Percentiles rank a stretch among this genome's conserved stretches.
phyloP scores from a whole-genome alignment of 805 yeast species.

The Suhomyces kilbournensis region DNA sequence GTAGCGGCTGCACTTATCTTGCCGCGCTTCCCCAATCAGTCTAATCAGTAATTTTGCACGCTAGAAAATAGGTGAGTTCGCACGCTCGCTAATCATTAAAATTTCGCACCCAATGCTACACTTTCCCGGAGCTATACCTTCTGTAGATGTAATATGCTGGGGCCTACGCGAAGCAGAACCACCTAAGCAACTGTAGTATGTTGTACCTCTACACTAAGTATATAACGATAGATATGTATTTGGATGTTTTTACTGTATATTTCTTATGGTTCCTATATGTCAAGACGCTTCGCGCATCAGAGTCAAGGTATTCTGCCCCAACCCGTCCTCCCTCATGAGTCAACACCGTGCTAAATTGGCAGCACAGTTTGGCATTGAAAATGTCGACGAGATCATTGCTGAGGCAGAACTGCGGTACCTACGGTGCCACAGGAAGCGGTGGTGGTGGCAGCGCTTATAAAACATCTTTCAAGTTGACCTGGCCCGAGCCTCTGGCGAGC shows the following conservation, averaged over 20 bases:
- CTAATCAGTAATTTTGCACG: not conserved
- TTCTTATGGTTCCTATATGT: not conserved
- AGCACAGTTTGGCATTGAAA: not conserved
- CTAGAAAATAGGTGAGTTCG: not conserved
- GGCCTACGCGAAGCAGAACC: not conserved
- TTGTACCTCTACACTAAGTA: not conserved
- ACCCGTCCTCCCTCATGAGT: not conserved
- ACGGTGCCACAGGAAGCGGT: not conserved
- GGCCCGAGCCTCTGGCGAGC: conserved; percentile 67
- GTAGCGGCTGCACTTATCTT: not conserved
- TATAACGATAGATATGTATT: too few relatives aligned
- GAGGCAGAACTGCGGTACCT: conserved; percentile 1
- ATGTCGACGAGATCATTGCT: not conserved
- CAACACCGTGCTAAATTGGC: not conserved
- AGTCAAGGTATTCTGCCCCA: not conserved
- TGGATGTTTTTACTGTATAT: not conserved
- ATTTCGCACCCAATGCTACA: not conserved
- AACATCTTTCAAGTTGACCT: conserved; percentile 65
- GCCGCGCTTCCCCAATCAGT: not conserved
- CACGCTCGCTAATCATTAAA: not conserved
- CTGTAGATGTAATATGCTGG: not conserved
- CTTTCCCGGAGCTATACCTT: not conserved
- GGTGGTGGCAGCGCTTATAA: conserved; percentile 19
- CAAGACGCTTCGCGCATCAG: conserved; percentile 4
- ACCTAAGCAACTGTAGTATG: not conserved